A percentile compares a stretch with the other conserved stretches of the same genome.
phyloP scores from a whole-genome alignment of 2,329 filamentous ascomycete genomes.

The Pseudogymnoascus sp. region DNA sequence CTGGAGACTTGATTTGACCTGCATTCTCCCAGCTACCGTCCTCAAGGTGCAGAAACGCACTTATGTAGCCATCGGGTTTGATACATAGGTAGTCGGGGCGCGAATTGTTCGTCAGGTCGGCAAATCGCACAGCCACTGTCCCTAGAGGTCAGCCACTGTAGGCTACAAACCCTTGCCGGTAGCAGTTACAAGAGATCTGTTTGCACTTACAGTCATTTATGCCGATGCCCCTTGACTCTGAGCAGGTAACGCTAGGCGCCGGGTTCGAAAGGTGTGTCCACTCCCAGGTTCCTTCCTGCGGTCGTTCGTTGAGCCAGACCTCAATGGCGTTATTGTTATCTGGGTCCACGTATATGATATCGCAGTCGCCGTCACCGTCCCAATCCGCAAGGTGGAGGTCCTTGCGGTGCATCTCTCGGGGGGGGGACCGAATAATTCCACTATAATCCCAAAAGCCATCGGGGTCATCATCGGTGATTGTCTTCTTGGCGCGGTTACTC shows the following conservation, averaged over 20 bases:
- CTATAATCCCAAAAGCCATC: background rate
- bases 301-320: no score
- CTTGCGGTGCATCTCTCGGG: slow-evolving; percentile 19
- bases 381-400: slow-evolving; percentile 32
- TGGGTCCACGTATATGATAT: slow-evolving; percentile 29
- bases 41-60: slow-evolving; percentile 23
- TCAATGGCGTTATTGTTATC: slow-evolving; percentile 2
- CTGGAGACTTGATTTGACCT: slow-evolving; percentile 26
- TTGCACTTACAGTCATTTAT: background rate
- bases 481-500: background rate
- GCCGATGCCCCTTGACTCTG: slow-evolving; percentile 17
- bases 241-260: no score
- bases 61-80: slow-evolving; percentile 22
- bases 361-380: slow-evolving; percentile 32
- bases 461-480: no score
- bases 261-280: no score
- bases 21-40: slow-evolving; percentile 13
- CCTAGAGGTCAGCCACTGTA: no score
- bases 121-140: no score
- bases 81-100: slow-evolving; percentile 31
- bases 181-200: no score
- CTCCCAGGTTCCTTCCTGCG: no score
- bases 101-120: background rate
- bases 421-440: background rate
- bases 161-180: no score